A percentile compares a stretch with the other conserved stretches of the same genome.
phyloP scores from a whole-genome alignment of 2,329 filamentous ascomycete genomes.

The Hypoxylon rubiginosum region DNA sequence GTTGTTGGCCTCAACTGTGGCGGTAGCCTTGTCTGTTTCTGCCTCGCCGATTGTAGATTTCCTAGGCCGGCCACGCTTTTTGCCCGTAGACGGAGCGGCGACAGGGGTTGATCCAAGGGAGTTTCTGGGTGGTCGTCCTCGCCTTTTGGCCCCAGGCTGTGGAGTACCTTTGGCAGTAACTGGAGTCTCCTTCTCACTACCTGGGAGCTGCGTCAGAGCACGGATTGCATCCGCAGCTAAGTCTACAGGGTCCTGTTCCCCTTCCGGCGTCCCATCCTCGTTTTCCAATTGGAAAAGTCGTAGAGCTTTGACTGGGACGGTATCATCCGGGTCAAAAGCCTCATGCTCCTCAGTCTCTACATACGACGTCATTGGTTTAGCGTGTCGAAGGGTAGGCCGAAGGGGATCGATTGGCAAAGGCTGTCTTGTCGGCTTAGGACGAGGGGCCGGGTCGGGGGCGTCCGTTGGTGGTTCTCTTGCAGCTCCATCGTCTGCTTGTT shows the following conservation, averaged over 20 bases:
- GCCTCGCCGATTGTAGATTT: constrained; percentile 39
- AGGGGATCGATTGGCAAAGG: constrained; percentile 58
- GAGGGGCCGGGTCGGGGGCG: constrained; percentile 18
- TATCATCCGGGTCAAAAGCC: constrained; percentile 61
- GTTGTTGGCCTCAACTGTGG: constrained; percentile 35
- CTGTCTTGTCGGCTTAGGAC: constrained; percentile 40
- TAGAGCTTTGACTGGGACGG: constrained; percentile 45
- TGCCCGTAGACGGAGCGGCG: constrained; percentile 38
- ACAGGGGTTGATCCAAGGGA: constrained; percentile 36
- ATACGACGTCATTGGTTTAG: constrained; percentile 66
- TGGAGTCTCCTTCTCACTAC: constrained; percentile 8
- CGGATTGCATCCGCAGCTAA: constrained; percentile 57
- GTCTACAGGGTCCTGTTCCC: constrained; percentile 54
- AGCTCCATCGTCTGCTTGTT: constrained; percentile 29
- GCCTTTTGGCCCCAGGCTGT: constrained; percentile 45
- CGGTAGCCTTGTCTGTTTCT: constrained; percentile 47
- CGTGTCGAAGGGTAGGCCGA: constrained; percentile 64
- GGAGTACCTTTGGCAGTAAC: constrained; percentile 36
- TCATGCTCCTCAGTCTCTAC: constrained; percentile 63
- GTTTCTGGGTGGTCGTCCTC: constrained; percentile 49
- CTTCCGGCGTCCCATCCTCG: constrained; percentile 13
- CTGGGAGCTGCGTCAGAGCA: constrained; percentile 46
- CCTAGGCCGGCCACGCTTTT: constrained; percentile 48
- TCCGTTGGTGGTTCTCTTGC: constrained; percentile 40
- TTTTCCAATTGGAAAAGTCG: constrained; percentile 32